phyloP scores from a whole-genome alignment of 352 stramenopile species.

The Pythium apleroticum region DNA sequence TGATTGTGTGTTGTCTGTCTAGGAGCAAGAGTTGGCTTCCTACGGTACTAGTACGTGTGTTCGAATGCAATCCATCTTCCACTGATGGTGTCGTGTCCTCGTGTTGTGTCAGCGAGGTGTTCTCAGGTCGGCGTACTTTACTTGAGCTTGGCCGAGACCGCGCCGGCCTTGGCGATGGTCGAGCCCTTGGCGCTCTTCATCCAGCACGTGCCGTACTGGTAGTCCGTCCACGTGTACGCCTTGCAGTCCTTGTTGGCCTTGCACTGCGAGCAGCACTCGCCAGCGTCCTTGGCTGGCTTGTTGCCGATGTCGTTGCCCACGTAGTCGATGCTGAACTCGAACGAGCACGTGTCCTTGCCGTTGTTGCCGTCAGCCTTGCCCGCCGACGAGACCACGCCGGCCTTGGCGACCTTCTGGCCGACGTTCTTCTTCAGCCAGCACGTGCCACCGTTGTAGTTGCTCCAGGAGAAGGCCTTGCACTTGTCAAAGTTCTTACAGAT shows the following conservation, averaged over 20 bases:
- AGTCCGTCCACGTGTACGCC: conserved; percentile 41
- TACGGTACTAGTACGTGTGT: background rate
- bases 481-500: background rate
- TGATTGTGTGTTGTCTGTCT: background rate
- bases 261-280: background rate
- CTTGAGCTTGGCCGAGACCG: conserved; percentile 3
- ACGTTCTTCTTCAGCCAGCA: background rate
- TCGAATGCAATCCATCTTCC: background rate
- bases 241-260: background rate
- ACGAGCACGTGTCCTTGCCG: background rate
- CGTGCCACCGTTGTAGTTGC: background rate
- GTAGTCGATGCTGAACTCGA: background rate
- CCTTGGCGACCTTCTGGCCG: background rate
- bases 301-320: conserved; percentile 7
- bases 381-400: background rate
- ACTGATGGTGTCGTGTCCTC: background rate
- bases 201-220: conserved; percentile 57
- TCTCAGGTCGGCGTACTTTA: background rate
- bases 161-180: background rate
- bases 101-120: background rate
- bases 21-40: background rate
- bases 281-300: background rate
- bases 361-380: background rate
- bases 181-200: conserved; percentile 39
- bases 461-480: background rate